These are phyloP conservation scores for Colletotrichum agaves DNA, from an alignment of 2,329 filamentous ascomycete species.

Conservation along the genomic window DNA sequence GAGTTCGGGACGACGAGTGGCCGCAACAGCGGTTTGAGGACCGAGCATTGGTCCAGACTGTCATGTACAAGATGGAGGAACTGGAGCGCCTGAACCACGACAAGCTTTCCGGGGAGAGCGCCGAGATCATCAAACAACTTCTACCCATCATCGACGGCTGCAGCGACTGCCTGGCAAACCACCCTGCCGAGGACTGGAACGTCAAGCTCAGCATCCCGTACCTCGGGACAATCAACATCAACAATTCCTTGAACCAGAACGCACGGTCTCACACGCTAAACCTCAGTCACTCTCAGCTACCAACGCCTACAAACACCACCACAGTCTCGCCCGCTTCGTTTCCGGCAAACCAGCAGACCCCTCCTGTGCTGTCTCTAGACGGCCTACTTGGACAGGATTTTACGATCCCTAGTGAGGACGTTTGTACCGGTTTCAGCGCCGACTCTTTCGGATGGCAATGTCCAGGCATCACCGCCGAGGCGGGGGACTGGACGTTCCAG, in stretches of 20 bases:
- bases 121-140: slow-evolving; percentile 55
- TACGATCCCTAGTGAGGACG: slow-evolving; percentile 23
- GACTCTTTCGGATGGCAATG: slow-evolving; percentile 32
- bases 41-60: slow-evolving; percentile 47
- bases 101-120: slow-evolving; percentile 54
- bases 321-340: slow-evolving; percentile 26
- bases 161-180: slow-evolving; percentile 29
- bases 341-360: slow-evolving; percentile 1
- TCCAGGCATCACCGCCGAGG: slow-evolving; percentile 46
- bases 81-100: slow-evolving; percentile 53
- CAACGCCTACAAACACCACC: slow-evolving; percentile 28
- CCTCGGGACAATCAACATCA: slow-evolving; percentile 59
- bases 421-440: slow-evolving; percentile 37
- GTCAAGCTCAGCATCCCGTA: slow-evolving; percentile 58
- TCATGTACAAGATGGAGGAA: slow-evolving; percentile 50
- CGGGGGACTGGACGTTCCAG: slow-evolving; percentile 54
- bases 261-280: slow-evolving; percentile 6
- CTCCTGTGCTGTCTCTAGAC: slow-evolving; percentile 28
- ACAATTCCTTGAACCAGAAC: slow-evolving; percentile 5
- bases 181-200: slow-evolving; percentile 36
- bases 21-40: slow-evolving; percentile 47
- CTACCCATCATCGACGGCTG: slow-evolving; percentile 52
- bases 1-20: slow-evolving; percentile 39
- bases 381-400: slow-evolving; percentile 3
- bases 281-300: slow-evolving; percentile 27